A percentile compares a stretch with the other conserved stretches of the same genome.
phyloP scores from a whole-genome alignment of 2,329 filamentous ascomycete genomes.

The Alternaria triticina region DNA sequence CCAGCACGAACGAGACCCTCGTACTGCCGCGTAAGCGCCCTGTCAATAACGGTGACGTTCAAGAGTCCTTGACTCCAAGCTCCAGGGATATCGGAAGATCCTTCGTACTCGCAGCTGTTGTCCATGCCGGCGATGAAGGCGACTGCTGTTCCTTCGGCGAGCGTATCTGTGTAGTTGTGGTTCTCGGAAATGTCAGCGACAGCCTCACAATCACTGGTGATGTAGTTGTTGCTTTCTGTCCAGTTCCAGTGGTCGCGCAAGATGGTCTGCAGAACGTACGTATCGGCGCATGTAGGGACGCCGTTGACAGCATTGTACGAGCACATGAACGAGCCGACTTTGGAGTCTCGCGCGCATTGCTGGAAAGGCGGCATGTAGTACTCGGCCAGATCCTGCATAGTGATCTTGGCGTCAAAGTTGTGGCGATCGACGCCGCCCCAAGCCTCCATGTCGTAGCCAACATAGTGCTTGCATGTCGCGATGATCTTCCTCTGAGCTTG shows the following conservation, averaged over 20 bases:
- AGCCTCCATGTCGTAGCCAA: conserved; percentile 36
- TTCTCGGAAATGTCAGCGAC: conserved; percentile 65
- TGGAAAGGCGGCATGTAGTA: conserved; percentile 73
- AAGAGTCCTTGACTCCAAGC: conserved; percentile 33
- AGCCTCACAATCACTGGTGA: conserved; percentile 71
- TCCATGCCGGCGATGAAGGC: conserved; percentile 61
- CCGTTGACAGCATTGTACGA: conserved; percentile 69
- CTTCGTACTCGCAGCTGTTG: conserved; percentile 57
- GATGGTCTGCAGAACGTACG: conserved; percentile 67
- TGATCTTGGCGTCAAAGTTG: conserved; percentile 64
- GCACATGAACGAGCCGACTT: conserved; percentile 61
- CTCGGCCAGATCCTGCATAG: conserved; percentile 68
- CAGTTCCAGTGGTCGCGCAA: conserved; percentile 71
- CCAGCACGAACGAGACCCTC: conserved; percentile 62
- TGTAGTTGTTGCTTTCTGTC: conserved; percentile 65
- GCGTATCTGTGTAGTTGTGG: conserved; percentile 51
- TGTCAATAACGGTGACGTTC: conserved; percentile 56
- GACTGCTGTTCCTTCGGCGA: conserved; percentile 52
- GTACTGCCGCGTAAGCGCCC: conserved; percentile 60
- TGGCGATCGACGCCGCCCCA: conserved; percentile 45
- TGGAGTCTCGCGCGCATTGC: conserved; percentile 53
- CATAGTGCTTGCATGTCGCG: conserved; percentile 57
- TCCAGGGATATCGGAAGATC: conserved; percentile 36
- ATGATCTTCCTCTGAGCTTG: conserved; percentile 43
- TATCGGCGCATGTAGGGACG: conserved; percentile 67